Base-by-base conservation (phyloP, 78 protist species). In the slime mould (Dictyostelium discoideum) region DNA sequence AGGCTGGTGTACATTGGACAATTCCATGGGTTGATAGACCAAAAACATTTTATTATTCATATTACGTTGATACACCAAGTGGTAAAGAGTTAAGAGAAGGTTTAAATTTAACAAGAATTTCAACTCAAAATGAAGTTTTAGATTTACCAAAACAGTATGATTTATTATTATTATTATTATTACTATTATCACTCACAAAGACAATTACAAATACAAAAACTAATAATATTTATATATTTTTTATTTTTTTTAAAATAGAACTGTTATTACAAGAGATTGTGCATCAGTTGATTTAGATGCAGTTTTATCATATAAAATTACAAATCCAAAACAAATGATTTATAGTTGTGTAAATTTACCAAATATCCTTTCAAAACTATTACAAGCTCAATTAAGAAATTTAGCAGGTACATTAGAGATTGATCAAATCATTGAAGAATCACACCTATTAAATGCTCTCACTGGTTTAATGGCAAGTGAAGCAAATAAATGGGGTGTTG, bases 111-210 rank as follows among this genome's bases (percentile, higher is more conserved):
- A 78, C 84, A 42, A 39, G 84, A 44, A 78, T 78, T 4, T 78
- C 84, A 78, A 78, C 84, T 22, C 84, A 78, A 78, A 78, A 78
- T 78, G 84, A 78, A 44, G 84, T 78, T 78, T 39, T 78, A 18
- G 84, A 78, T 42, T 44, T 78, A 42, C 84, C 84, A 39, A 78
- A 78, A 78, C 84, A 78, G 76, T 67, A 67, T 20, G 14, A 32
- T 32, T 32, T 32, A 32, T 32, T 32, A 32, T 32, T 32, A 32
- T 32, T 32, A 32, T 32, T 32, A 32, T 32, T 32, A 1, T 32
- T 32, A 32, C 1, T 32, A 1, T 32, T 32, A 32, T 32, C 37
- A 32, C 37, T 32, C 37, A 32, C 37, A 32, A 32, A 32, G 2
- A 32, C 37, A 32, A n/a, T n/a, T 32, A 32, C 1, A 32, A 32